Percentiles rank a stretch among this genome's conserved stretches.
phyloP scores from a whole-genome alignment of 2,329 filamentous ascomycete genomes.

The Dissoconium aciculare region DNA sequence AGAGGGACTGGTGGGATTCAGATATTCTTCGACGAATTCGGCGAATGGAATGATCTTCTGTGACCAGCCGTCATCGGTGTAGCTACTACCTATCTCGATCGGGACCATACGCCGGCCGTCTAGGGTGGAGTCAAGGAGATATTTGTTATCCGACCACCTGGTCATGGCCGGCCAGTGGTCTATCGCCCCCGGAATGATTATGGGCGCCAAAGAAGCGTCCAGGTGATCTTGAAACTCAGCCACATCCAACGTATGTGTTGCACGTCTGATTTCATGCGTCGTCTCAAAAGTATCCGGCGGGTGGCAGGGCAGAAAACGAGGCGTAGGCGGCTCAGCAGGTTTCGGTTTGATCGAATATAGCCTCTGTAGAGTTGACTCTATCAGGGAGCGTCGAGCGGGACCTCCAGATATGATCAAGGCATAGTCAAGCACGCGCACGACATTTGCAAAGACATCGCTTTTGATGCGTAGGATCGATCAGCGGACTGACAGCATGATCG shows the following conservation, averaged over 20 bases:
- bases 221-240: constrained; percentile 20
- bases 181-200: constrained; percentile 54
- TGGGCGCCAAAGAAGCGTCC: constrained; percentile 30
- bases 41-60: constrained; percentile 65
- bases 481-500: too few species aligned
- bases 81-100: constrained; percentile 59
- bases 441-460: constrained; percentile 32
- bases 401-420: constrained; percentile 62
- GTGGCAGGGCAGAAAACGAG: not conserved
- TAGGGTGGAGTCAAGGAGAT: constrained; percentile 61
- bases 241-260: constrained; percentile 9
- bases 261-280: constrained; percentile 4
- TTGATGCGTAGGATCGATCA: too few species aligned
- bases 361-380: constrained; percentile 16
- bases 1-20: constrained; percentile 27
- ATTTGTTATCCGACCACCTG: constrained; percentile 58
- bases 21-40: constrained; percentile 51
- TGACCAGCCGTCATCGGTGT: constrained; percentile 72
- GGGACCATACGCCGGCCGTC: constrained; percentile 58
- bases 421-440: constrained; percentile 57
- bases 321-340: constrained; percentile 6
- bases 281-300: constrained; percentile 5
- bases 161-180: constrained; percentile 64
- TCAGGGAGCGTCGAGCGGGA: constrained; percentile 36
- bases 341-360: constrained; percentile 1